Conservation (phyloP, 2,329 filamentous ascomycete genomes). For the Knufia fluminis region DNA sequence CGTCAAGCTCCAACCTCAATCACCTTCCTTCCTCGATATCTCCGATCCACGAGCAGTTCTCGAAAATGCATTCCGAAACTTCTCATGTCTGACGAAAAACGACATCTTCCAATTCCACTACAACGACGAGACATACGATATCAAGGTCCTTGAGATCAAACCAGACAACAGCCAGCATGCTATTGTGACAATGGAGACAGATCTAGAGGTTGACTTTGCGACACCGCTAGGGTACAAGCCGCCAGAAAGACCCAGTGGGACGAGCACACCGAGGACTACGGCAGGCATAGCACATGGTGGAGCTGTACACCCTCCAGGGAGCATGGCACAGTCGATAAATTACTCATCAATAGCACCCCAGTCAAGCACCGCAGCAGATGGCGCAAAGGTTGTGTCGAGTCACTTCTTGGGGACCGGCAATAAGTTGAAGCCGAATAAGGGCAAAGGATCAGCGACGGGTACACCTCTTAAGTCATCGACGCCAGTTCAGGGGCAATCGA, state of each 20-base stretch:
- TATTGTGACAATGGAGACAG: conserved; percentile 89
- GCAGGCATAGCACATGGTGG: conserved; percentile 54
- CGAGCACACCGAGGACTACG: conserved; percentile 67
- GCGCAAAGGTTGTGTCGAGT: conserved; percentile 56
- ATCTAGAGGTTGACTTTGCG: conserved; percentile 93
- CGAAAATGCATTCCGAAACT: conserved; percentile 92
- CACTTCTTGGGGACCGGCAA: conserved; percentile 76
- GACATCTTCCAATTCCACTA: conserved; percentile 95
- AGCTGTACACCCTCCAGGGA: conserved; percentile 71
- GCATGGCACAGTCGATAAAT: conserved; percentile 97
- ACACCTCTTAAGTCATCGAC: conserved; percentile 51
- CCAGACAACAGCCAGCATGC: conserved; percentile 73
- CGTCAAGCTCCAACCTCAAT: conserved; percentile 95
- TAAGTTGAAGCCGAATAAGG: conserved; percentile 73
- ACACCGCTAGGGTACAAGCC: conserved; percentile 91
- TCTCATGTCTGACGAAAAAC: conserved; percentile 83
- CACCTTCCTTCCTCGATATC: conserved; percentile 87
- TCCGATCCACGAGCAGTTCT: conserved; percentile 94
- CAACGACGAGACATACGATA: conserved; percentile 87
- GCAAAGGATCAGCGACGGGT: conserved; percentile 32
- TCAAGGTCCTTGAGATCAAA: conserved; percentile 89
- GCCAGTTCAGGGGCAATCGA: conserved; percentile 52
- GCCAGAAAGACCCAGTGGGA: conserved; percentile 68
- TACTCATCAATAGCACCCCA: conserved; percentile 82
- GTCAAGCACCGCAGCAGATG: conserved; percentile 54